phyloP scores from a whole-genome alignment of 257 asterid genomes.

The Ilex aquifolium region DNA sequence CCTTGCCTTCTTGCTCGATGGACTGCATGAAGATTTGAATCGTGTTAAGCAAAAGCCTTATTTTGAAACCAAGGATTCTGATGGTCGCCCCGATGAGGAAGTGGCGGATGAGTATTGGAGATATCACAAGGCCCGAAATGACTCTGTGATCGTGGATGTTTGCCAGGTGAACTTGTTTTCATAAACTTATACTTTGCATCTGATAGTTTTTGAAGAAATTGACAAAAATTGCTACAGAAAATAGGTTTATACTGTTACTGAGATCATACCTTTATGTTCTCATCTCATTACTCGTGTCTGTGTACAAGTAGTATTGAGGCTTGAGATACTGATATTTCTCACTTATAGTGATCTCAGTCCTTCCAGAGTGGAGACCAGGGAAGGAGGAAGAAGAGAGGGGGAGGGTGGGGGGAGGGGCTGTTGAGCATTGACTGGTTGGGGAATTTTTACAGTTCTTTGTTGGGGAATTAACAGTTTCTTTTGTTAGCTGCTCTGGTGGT shows the following conservation, averaged over 20 bases:
- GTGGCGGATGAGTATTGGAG: conserved; percentile 94
- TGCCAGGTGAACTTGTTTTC: conserved; percentile 59
- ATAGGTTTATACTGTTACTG: not conserved
- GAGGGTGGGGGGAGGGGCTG: too few relatives aligned
- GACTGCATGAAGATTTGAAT: conserved; percentile 95
- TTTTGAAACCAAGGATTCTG: conserved; percentile 77
- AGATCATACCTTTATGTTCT: not conserved
- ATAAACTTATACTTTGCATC: not conserved
- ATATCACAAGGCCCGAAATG: conserved; percentile 90
- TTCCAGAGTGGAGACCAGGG: too few relatives aligned
- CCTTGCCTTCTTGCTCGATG: conserved; percentile 95
- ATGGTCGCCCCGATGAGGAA: conserved; percentile 77
- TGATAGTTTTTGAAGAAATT: not conserved
- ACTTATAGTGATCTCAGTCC: too few relatives aligned
- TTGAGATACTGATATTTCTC: too few relatives aligned
- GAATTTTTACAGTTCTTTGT: not conserved
- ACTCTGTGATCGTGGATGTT: conserved; percentile 86
- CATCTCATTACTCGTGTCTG: not conserved
- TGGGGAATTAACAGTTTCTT: not conserved
- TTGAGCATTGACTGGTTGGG: too few relatives aligned
- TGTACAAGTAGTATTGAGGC: too few relatives aligned
- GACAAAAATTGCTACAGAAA: not conserved
- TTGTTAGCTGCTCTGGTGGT: not conserved
- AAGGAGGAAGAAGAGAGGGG: too few relatives aligned
- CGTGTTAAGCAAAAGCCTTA: conserved; percentile 96